These are phyloP conservation scores for Aureobasidium pullulans DNA, from an alignment of 2,329 filamentous ascomycete species.

Conservation along the genomic window DNA sequence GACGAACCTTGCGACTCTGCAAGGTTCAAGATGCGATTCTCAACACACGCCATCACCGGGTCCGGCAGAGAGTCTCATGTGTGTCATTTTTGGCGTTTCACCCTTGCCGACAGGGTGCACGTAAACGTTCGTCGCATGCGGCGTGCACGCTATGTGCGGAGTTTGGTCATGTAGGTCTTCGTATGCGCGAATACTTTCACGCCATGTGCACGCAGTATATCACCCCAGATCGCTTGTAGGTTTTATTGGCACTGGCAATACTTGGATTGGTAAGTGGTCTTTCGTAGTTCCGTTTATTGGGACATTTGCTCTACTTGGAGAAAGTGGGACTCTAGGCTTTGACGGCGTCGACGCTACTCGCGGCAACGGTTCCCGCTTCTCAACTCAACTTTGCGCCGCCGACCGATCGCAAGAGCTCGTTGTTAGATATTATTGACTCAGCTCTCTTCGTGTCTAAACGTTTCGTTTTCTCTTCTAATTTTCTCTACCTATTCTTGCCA, in stretches of 20 bases:
- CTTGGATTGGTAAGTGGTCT: not conserved
- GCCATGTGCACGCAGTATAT: not conserved
- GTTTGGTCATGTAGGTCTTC: not conserved
- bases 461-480: conserved; percentile 11
- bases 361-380: conserved; percentile 12
- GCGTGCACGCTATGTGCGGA: conserved; percentile 5
- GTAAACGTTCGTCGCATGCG: not conserved
- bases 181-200: not conserved
- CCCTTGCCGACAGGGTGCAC: not conserved
- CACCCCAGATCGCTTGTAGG: not conserved
- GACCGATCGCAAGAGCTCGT: conserved; percentile 7
- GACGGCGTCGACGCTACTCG: conserved; percentile 14
- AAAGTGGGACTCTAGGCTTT: conserved; percentile 13
- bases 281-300: not conserved
- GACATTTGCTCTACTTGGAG: not conserved
- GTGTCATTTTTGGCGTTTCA: conserved; percentile 1
- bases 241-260: not conserved
- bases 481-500: not conserved
- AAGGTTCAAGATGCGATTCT: not conserved
- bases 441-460: conserved; percentile 6
- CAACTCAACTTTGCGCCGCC: conserved; percentile 9
- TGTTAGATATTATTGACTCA: conserved; percentile 11
- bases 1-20: not conserved
- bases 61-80: conserved; percentile 1
- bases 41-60: conserved; percentile 11